Conservation (phyloP, 2,329 filamentous ascomycete species). For the Elsinoe arachidis region DNA sequence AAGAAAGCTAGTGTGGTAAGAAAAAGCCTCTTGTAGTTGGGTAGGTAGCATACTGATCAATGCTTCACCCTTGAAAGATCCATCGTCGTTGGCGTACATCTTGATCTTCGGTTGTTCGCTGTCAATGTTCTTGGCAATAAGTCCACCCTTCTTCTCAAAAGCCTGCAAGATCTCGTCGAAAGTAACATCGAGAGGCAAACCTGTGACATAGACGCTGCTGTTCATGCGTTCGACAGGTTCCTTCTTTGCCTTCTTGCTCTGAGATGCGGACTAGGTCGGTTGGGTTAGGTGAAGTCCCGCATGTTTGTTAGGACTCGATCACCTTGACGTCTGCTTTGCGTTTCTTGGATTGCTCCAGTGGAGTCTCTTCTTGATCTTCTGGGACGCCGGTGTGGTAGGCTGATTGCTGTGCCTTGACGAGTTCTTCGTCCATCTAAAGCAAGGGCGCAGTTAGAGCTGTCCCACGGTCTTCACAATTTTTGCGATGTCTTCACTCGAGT, state of each 20-base stretch:
- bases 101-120: conserved; percentile 83
- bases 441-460: conserved; percentile 10
- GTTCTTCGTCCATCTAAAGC: conserved; percentile 50
- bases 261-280: conserved; percentile 15
- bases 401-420: conserved; percentile 52
- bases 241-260: conserved; percentile 25
- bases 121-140: conserved; percentile 91
- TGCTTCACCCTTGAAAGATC: conserved; percentile 86
- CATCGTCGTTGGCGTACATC: conserved; percentile 74
- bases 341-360: conserved; percentile 38
- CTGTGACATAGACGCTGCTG: conserved; percentile 86
- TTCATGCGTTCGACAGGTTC: conserved; percentile 49
- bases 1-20: conserved; percentile 59
- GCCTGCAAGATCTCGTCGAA: conserved; percentile 71
- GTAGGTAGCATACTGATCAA: conserved; percentile 45
- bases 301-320: conserved; percentile 13
- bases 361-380: conserved; percentile 45
- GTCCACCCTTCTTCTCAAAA: conserved; percentile 73
- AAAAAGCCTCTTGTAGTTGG: neutral
- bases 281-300: conserved; percentile 8
- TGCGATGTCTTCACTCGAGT: conserved; percentile 5
- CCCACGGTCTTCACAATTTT: conserved; percentile 8
- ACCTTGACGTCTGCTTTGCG: conserved; percentile 33
- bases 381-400: conserved; percentile 51
- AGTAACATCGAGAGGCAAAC: conserved; percentile 70